Evolutionary conservation across 2,329 filamentous ascomycete genomes (phyloP).

Genomic region (Falciphora oryzae): DNA sequence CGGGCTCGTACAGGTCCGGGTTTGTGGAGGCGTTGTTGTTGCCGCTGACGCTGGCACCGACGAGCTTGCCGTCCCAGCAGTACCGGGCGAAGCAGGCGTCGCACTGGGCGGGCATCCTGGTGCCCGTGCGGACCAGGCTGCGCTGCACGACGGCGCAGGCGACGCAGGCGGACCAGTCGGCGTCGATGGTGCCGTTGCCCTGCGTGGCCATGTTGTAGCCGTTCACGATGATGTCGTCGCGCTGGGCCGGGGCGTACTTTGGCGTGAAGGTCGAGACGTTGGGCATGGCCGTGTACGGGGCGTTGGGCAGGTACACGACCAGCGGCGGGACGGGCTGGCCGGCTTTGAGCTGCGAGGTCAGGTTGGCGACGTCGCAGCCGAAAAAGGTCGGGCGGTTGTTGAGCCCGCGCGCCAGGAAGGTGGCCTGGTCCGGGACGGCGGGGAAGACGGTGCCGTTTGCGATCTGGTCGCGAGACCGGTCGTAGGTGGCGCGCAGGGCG

Average conservation of each 20-base stretch:
- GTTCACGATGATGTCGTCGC: constrained; percentile 79
- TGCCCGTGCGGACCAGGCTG: constrained; percentile 66
- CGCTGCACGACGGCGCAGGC: constrained; percentile 80
- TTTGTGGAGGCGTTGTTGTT: constrained; percentile 15
- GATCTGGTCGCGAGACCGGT: constrained; percentile 41
- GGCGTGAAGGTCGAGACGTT: constrained; percentile 77
- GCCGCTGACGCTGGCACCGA: no score
- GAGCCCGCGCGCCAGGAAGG: constrained; percentile 52
- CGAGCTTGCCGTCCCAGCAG: constrained; percentile 82
- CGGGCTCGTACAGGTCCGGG: constrained; percentile 24
- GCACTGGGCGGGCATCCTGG: constrained; percentile 65
- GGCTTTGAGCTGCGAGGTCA: constrained; percentile 16
- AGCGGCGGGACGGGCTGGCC: constrained; percentile 23
- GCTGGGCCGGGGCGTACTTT: constrained; percentile 56
- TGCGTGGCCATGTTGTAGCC: constrained; percentile 79
- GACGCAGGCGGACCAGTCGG: constrained; percentile 75
- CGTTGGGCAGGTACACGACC: constrained; percentile 70
- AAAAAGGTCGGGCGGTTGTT: constrained; percentile 59
- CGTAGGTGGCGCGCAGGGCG: constrained; percentile 51
- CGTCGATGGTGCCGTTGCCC: constrained; percentile 71
- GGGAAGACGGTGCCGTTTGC: constrained; percentile 53
- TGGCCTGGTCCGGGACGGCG: constrained; percentile 46
- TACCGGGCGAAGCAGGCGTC: constrained; percentile 70
- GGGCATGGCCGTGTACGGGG: constrained; percentile 68
- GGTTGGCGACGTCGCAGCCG: constrained; percentile 44